A percentile compares a stretch with the other conserved stretches of the same genome.
Conservation (phyloP, 495 filamentous ascomycete genomes). For the Xylaria intraflava region DNA sequence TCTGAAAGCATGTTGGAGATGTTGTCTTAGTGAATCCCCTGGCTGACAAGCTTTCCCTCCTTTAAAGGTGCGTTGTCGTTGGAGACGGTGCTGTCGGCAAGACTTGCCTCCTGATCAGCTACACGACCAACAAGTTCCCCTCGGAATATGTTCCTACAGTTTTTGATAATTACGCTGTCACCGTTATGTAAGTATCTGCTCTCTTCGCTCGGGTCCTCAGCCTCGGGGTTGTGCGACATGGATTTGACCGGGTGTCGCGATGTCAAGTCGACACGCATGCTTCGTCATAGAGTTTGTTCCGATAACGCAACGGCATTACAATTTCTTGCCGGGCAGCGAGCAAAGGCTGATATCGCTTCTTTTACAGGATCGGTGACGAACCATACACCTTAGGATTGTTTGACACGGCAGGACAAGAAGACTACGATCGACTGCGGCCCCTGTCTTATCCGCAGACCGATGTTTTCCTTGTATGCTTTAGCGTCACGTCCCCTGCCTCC, state of each 20-base stretch:
- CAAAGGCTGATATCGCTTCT: constrained; percentile 16
- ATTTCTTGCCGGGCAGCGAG: neutral
- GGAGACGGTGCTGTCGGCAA: constrained; percentile 99
- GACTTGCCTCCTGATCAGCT: constrained; percentile 96
- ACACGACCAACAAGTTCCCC: constrained; percentile 99
- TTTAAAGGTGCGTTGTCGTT: constrained; percentile 85
- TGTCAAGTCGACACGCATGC: neutral
- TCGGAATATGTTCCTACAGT: constrained; percentile 99
- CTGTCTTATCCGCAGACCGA: constrained; percentile 98
- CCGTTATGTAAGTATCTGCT: constrained; percentile 77
- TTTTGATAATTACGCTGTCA: constrained; percentile 99
- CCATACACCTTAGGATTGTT: constrained; percentile 96
- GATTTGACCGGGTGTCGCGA: neutral
- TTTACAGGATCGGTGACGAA: constrained; percentile 90
- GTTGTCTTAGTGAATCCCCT: neutral
- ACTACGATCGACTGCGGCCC: constrained; percentile 95
- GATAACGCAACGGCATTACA: neutral
- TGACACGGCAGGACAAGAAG: constrained; percentile 98
- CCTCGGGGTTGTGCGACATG: neutral
- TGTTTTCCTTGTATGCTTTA: constrained; percentile 98
- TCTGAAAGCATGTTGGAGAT: neutral
- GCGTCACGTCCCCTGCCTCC: constrained; percentile 94
- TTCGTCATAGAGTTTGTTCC: neutral
- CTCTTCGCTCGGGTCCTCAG: neutral
- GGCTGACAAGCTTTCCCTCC: constrained; percentile 11